These are phyloP conservation scores for Allomyces macrogynus DNA, from an alignment of 192 early-diverging fungal genomes.

Conservation along the genomic window DNA sequence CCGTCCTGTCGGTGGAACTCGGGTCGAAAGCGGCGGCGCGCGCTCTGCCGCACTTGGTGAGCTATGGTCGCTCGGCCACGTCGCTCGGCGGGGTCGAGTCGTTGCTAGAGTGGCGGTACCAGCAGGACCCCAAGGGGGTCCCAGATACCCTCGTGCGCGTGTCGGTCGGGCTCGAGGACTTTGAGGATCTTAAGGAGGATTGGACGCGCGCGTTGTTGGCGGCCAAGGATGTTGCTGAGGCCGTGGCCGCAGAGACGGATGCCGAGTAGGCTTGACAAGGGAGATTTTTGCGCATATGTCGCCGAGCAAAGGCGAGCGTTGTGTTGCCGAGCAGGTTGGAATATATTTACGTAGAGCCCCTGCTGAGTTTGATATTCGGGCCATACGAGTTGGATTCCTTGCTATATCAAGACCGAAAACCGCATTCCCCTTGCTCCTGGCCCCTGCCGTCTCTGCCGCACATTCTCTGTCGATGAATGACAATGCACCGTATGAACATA, in stretches of 20 bases:
- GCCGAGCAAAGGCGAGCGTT: too few species aligned
- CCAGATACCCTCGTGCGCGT: constrained; percentile 31
- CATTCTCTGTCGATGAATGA: too few species aligned
- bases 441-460: too few species aligned
- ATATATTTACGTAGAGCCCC: too few species aligned
- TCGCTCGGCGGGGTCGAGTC: constrained; percentile 42
- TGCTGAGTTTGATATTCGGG: too few species aligned
- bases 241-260: neutral
- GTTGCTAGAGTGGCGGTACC: constrained; percentile 43
- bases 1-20: constrained; percentile 24
- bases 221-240: neutral
- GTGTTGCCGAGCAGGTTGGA: too few species aligned
- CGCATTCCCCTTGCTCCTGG: too few species aligned
- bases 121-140: constrained; percentile 14
- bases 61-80: constrained; percentile 32
- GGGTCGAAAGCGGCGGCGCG: constrained; percentile 20
- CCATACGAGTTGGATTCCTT: too few species aligned
- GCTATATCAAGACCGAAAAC: too few species aligned
- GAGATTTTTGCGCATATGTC: too few species aligned
- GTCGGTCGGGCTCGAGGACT: constrained; percentile 42
- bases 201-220: constrained; percentile 22
- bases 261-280: too few species aligned
- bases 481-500: too few species aligned
- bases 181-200: constrained; percentile 41
- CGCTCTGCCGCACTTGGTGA: constrained; percentile 18